Conservation (phyloP, 108 stramenopile species). For the Chaetoceros muelleri region DNA sequence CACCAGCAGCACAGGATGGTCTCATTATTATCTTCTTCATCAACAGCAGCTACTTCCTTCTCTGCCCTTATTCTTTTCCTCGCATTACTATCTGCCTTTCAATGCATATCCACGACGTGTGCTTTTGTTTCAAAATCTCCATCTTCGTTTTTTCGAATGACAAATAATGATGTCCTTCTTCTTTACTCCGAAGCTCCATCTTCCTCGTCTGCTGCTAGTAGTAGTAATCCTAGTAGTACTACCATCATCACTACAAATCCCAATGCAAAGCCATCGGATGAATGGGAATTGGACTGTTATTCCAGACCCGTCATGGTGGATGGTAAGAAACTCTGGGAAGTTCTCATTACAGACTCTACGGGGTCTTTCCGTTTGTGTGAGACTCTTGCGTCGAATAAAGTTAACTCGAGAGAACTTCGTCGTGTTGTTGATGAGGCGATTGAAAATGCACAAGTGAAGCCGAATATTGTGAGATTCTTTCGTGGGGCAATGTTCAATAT, state of each 20-base stretch:
- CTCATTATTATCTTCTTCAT: too few relatives aligned
- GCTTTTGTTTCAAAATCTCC: neutral
- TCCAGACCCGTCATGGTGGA: slow-evolving; percentile 78
- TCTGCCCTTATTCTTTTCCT: too few relatives aligned
- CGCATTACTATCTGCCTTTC: too few relatives aligned
- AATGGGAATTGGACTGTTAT: slow-evolving; percentile 90
- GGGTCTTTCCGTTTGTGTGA: slow-evolving; percentile 62
- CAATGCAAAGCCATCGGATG: slow-evolving; percentile 16
- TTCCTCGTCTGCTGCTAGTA: neutral
- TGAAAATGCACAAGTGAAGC: slow-evolving; percentile 62
- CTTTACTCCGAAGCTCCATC: too few relatives aligned
- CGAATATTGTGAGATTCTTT: slow-evolving; percentile 84
- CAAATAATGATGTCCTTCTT: too few relatives aligned
- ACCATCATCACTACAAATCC: slow-evolving; percentile 8
- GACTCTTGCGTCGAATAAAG: slow-evolving; percentile 67
- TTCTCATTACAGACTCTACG: slow-evolving; percentile 83
- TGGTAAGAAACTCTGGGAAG: slow-evolving; percentile 92
- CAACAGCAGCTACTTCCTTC: too few relatives aligned
- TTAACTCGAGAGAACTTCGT: slow-evolving; percentile 86
- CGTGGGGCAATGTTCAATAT: slow-evolving; percentile 98
- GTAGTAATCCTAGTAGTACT: too few relatives aligned
- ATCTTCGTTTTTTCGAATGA: too few relatives aligned
- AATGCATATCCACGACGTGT: neutral
- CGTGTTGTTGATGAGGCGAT: slow-evolving; percentile 76
- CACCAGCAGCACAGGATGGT: too few relatives aligned